Conservation (phyloP, 2,329 filamentous ascomycete genomes). For the Fusarium sp. region DNA sequence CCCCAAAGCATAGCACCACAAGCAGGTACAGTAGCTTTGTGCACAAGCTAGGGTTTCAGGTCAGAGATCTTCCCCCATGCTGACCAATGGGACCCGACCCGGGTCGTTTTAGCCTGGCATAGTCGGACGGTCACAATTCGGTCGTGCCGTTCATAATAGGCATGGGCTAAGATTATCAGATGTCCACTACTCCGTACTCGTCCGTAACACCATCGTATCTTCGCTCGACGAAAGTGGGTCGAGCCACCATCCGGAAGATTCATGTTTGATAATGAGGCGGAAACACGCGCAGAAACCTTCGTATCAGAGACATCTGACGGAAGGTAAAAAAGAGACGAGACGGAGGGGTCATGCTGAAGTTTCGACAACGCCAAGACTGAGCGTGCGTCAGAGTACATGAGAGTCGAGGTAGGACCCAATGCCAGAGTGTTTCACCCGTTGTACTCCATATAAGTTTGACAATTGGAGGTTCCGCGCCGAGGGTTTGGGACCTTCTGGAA, state of each 20-base stretch:
- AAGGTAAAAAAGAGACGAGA: slow-evolving; percentile 28
- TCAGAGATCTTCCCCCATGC: slow-evolving; percentile 29
- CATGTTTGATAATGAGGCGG: slow-evolving; percentile 33
- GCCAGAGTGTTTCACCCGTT: slow-evolving; percentile 44
- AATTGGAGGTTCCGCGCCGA: slow-evolving; percentile 27
- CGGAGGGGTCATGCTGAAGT: slow-evolving; percentile 27
- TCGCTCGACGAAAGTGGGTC: slow-evolving; percentile 30
- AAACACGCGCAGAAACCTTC: slow-evolving; percentile 32
- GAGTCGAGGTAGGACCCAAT: slow-evolving; percentile 28
- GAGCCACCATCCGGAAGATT: slow-evolving; percentile 12
- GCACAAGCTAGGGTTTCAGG: slow-evolving; percentile 56
- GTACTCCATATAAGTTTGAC: slow-evolving; percentile 35
- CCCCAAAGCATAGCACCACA: slow-evolving; percentile 43
- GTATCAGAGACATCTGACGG: slow-evolving; percentile 34
- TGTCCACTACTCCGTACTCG: slow-evolving; percentile 42
- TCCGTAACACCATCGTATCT: slow-evolving; percentile 24
- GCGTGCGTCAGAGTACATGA: slow-evolving; percentile 25
- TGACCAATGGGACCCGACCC: slow-evolving; percentile 51
- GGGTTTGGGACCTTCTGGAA: slow-evolving; percentile 48
- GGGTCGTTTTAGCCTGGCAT: slow-evolving; percentile 35
- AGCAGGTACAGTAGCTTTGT: slow-evolving; percentile 47
- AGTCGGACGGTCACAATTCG: slow-evolving; percentile 45
- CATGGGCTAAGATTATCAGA: slow-evolving; percentile 34
- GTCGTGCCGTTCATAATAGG: slow-evolving; percentile 44
- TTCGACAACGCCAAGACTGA: slow-evolving; percentile 25